phyloP scores from a whole-genome alignment of 164 flowering plant genomes.

The Aristolochia californica region DNA sequence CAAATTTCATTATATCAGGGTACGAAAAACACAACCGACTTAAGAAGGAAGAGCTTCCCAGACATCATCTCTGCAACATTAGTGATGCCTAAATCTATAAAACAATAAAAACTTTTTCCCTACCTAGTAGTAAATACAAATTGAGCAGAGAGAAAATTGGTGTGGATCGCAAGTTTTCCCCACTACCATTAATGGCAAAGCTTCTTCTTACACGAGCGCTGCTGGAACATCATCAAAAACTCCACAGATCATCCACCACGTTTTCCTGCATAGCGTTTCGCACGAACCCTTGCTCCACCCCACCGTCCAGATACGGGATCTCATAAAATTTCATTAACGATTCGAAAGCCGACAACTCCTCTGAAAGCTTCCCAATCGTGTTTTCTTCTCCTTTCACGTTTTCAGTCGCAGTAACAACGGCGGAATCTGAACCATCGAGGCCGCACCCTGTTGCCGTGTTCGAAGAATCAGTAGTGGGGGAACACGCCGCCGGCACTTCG shows the following conservation, averaged over 20 bases:
- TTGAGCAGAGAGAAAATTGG: too few species aligned
- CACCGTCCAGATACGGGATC: constrained; percentile 60
- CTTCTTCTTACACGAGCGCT: neutral
- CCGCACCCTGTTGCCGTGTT: constrained; percentile 11
- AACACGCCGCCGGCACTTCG: neutral
- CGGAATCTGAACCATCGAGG: constrained; percentile 7
- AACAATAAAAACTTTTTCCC: too few species aligned
- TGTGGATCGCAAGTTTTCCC: too few species aligned
- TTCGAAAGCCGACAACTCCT: constrained; percentile 77
- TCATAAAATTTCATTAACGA: constrained; percentile 63
- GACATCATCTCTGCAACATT: too few species aligned
- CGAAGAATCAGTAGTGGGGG: neutral
- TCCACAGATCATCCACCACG: constrained; percentile 45
- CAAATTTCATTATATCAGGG: too few species aligned
- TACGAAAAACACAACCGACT: too few species aligned
- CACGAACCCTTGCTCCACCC: constrained; percentile 7
- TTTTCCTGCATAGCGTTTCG: constrained; percentile 25
- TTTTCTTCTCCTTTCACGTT: constrained; percentile 15
- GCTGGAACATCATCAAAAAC: constrained; percentile 37
- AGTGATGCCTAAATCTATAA: too few species aligned
- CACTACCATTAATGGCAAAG: too few species aligned
- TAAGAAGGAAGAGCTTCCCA: too few species aligned
- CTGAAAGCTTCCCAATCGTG: constrained; percentile 48
- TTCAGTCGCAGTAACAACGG: neutral
- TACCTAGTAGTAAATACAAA: too few species aligned